Percentiles rank a stretch among this genome's conserved stretches.
These are phyloP conservation scores for Pistacia vera DNA, from an alignment of 345 rosid genomes.

Conservation along the genomic window DNA sequence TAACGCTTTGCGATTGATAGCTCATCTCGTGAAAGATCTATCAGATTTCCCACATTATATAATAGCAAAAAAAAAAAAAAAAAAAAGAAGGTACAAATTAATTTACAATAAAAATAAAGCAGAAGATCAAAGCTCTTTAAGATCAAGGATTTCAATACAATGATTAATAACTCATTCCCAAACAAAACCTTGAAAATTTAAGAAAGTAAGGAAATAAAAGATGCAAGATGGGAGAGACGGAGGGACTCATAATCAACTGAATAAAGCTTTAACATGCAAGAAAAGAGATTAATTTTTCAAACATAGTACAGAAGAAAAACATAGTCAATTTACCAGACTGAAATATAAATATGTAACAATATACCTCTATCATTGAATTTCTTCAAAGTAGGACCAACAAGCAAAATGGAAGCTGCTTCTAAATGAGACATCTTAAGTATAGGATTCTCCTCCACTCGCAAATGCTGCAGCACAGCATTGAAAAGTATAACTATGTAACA, in stretches of 20 bases:
- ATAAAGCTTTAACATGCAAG: background rate
- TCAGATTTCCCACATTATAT: conserved; percentile 24
- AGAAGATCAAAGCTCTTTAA: background rate
- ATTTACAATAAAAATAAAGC: background rate
- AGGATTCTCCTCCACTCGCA: conserved; percentile 98
- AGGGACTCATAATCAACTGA: background rate
- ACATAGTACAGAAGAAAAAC: background rate
- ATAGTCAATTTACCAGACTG: background rate
- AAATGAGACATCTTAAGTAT: conserved; percentile 89
- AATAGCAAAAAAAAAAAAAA: conserved; percentile 11
- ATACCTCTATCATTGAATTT: conserved; percentile 98
- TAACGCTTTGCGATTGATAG: conserved; percentile 78
- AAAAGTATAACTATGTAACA: background rate
- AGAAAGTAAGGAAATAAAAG: background rate
- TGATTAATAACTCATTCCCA: background rate
- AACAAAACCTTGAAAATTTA: no score
- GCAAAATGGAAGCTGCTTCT: conserved; percentile 93
- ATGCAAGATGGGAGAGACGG: background rate
- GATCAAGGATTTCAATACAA: conserved; percentile 11
- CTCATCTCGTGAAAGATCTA: conserved; percentile 93
- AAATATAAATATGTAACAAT: conserved; percentile 9
- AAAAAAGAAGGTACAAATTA: conserved; percentile 6
- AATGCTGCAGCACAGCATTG: conserved; percentile 62
- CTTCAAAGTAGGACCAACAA: conserved; percentile 93
- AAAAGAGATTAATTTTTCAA: background rate